Evolutionary conservation across 768 basidiomycete genomes (phyloP).

Genomic region (Serendipita sp.): DNA sequence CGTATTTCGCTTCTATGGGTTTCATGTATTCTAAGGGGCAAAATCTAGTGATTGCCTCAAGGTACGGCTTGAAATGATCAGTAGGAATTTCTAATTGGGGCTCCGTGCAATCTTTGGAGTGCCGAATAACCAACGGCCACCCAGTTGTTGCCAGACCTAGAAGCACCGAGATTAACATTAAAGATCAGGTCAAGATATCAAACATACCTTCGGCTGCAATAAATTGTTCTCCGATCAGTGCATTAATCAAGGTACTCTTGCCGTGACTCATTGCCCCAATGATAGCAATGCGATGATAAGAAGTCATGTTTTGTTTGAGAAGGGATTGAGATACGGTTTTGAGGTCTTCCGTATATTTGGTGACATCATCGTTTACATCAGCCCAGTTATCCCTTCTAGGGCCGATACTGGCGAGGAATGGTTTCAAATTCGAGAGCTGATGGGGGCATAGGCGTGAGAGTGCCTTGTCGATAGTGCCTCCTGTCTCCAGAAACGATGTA

Average conservation of each 20-base stretch:
- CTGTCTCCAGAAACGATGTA: too few species aligned
- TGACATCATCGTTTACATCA: not conserved
- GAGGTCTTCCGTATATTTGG: not conserved
- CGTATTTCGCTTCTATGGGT: too few species aligned
- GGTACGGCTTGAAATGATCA: not conserved
- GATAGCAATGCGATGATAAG: not conserved
- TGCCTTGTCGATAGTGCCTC: too few species aligned
- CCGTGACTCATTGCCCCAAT: not conserved
- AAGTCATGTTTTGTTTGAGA: not conserved
- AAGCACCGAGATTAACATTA: not conserved
- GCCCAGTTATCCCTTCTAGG: not conserved
- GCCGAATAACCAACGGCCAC: not conserved
- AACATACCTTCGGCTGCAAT: not conserved
- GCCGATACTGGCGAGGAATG: not conserved
- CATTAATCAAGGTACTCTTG: not conserved
- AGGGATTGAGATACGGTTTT: not conserved
- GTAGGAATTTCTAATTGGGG: not conserved
- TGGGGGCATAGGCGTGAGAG: too few species aligned
- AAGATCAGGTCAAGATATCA: not conserved
- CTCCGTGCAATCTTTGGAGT: not conserved
- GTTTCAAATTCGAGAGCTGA: too few species aligned
- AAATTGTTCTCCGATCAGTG: not conserved
- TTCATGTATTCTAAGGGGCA: too few species aligned
- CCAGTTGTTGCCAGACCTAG: not conserved
- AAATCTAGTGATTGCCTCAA: not conserved